These are phyloP conservation scores for Trichoderma koningiopsis DNA, from an alignment of 2,329 filamentous ascomycete species.

Conservation along the genomic window DNA sequence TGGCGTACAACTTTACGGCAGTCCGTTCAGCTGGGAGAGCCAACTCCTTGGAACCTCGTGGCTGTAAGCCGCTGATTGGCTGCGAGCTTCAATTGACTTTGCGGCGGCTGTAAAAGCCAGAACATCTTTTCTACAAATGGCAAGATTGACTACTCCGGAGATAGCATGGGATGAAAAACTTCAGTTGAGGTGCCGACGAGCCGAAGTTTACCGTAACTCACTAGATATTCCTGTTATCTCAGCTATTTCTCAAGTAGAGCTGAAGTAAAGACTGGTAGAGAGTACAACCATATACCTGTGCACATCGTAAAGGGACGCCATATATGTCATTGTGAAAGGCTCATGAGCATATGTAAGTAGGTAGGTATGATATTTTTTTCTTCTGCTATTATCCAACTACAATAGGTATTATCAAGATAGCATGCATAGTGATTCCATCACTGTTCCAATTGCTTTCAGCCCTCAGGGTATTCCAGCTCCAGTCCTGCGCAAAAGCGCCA, in stretches of 20 bases:
- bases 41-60: neutral
- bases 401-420: neutral
- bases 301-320: neutral
- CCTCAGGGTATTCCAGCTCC: conserved; percentile 20
- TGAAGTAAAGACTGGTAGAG: neutral
- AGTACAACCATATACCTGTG: neutral
- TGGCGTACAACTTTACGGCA: conserved; percentile 2
- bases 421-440: conserved; percentile 6
- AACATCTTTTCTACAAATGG: neutral
- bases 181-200: neutral
- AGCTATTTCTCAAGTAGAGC: neutral
- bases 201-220: neutral
- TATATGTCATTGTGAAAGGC: neutral
- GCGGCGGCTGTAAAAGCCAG: neutral
- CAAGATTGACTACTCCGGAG: neutral
- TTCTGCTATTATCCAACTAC: neutral
- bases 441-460: neutral
- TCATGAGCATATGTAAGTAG: neutral
- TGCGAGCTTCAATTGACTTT: neutral
- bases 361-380: neutral
- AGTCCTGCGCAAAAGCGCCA: conserved; percentile 17
- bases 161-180: neutral
- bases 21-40: neutral
- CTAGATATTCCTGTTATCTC: no score
- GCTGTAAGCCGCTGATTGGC: conserved; percentile 1